Base-by-base conservation (phyloP, 768 basidiomycete species). In the Dioszegia hungarica region DNA sequence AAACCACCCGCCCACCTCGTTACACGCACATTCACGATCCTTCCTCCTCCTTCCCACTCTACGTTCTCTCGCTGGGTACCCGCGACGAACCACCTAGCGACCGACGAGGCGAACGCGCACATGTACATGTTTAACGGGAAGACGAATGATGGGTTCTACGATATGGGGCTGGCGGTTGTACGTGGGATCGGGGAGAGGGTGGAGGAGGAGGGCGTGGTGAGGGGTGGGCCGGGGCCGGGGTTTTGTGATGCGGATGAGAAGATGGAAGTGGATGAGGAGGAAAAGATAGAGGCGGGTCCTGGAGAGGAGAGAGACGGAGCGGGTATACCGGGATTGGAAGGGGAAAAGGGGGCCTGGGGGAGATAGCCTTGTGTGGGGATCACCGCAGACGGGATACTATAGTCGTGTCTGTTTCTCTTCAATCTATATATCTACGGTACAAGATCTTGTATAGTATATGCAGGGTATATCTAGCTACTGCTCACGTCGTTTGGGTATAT, bases 121-220 rank as follows among this genome's bases (percentile, higher is more conserved):
- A 88, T 84, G 33, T 85, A 85, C 31, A 94, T 97, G 87, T 97
- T 95, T 76, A 81, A 82, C 56, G 81, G 83, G 5, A 81, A 79
- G 61, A 84, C 83, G 22, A 94, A 95, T 67, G 90, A 93, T 63
- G 90, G 90, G 19, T 95, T 90, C 76, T 93, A 93, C 68, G 84
- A 85, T 64, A 79, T 95, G 6, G 92, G 90, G 0, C 77, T 93
- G 34, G 78, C 81, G 41, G 82, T 83, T 0, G 85, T 84, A 17
- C 79, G 82, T 9, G 67, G 59, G 4, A 64, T 77, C 3, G 56
- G 58, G 28, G 70, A 72, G 58, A 57, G 69, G 45, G 56, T 77
- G 24, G 70, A 73, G 44, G 60, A 65, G 45, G 68, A 65, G 51
- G 68, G 70, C 0, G 66, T 67, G 24, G 53, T 28, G 17, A 45